phyloP scores from a whole-genome alignment of 495 filamentous ascomycete genomes.

The Penicillium robsamsonii region DNA sequence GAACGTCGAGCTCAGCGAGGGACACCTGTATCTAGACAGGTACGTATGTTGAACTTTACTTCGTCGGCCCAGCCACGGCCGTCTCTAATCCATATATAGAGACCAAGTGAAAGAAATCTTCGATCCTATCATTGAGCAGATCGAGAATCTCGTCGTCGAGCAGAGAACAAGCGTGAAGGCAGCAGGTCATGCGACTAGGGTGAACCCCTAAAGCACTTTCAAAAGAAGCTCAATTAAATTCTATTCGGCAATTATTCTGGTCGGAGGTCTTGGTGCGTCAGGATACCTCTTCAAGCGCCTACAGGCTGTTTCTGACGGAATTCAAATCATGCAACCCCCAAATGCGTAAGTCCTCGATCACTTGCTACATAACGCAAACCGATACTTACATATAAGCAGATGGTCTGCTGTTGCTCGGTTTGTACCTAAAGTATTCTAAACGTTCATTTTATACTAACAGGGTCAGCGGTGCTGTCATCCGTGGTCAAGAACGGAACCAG shows the following conservation, averaged over 20 bases:
- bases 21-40: conserved; percentile 22
- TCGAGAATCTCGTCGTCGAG: conserved; percentile 57
- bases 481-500: conserved; percentile 39
- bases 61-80: neutral
- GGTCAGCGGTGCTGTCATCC: conserved; percentile 46
- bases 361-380: neutral
- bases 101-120: conserved; percentile 51
- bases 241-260: conserved; percentile 59
- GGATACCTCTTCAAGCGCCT: conserved; percentile 62
- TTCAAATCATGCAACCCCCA: conserved; percentile 59
- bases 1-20: conserved; percentile 11
- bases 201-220: neutral
- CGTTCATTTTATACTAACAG: conserved; percentile 29
- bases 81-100: conserved; percentile 8
- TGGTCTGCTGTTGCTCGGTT: conserved; percentile 34
- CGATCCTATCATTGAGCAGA: conserved; percentile 55
- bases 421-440: neutral
- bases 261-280: conserved; percentile 69
- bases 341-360: conserved; percentile 49
- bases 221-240: conserved; percentile 2
- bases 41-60: conserved; percentile 5
- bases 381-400: conserved; percentile 7
- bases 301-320: conserved; percentile 34
- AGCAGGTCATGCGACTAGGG: conserved; percentile 14
- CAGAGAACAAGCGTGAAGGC: conserved; percentile 48